Evolutionary conservation across 805 yeast species (phyloP), one percentile per base, ranked within the genome.

Genomic region (Candida ipomoeae): DNA sequence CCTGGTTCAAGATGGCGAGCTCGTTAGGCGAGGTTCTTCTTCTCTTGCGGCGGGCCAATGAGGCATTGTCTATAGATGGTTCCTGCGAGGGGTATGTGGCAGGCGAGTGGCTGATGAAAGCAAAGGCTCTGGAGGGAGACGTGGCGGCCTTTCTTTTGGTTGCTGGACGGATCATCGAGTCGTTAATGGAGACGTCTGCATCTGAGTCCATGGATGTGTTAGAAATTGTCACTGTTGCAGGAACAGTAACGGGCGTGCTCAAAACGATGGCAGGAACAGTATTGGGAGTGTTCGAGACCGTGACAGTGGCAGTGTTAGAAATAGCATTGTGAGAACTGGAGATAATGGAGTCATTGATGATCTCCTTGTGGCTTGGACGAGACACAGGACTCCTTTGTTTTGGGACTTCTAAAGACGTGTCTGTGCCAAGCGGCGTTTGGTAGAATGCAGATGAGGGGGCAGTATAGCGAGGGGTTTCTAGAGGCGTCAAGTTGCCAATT

Each of bases 21-120:
- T 94, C 98, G 50, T 81, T 79, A 2, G 96, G 94, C 1, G 96
- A 84, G 1, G 99, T 94, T 73, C 98, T 85, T 71, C 99, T 83
- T 70, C 99, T 82, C 66, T 92, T 92, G 50, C 97, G 83, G 60
- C 98, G 84, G 1, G 96, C 97, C 51, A 91, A 74, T 44, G 90
- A 90, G n/a, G 89, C 89, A 63, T 91, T 89, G 68, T 90, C 97
- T 50, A 89, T 89, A 49, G 76, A 70, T 2, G 96, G 96, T 63
- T 87, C 95, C 54, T 84, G 85, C 3, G 81, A 75, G 14, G 95
- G 90, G 64, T 84, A 92, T 0, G 97, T 88, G 17, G 89, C 83
- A 29, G 90, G 96, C 6, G 96, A 89, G 68, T 92, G 98, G 20
- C 95, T 84, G 56, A 92, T 92, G 69, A 92, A 92, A 15, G 97